Evolutionary conservation across 2,329 filamentous ascomycete genomes (phyloP).

Genomic region (Sporothrix dimorphospora): DNA sequence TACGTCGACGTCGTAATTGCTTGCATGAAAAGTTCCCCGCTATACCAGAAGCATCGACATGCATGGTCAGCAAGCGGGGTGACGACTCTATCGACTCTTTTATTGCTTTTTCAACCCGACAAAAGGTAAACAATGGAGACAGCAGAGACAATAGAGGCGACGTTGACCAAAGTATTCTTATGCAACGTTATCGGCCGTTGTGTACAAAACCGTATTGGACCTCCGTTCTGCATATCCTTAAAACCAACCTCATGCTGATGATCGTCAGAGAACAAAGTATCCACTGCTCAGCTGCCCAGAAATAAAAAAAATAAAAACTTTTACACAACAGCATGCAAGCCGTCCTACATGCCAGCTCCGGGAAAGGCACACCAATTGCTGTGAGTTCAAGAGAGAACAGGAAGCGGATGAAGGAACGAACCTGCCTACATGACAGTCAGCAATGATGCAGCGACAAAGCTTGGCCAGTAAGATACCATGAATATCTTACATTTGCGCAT

Average conservation of each 20-base stretch:
- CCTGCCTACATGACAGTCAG: not conserved
- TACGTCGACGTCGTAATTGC: not conserved
- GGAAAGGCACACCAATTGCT: slow-evolving; percentile 1
- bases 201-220: not conserved
- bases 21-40: not conserved
- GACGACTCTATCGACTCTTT: not conserved
- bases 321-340: not conserved
- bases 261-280: not conserved
- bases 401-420: not conserved
- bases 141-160: too few species aligned
- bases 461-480: not conserved
- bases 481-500: not conserved
- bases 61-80: not conserved
- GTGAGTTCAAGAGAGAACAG: not conserved
- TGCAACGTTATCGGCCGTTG: not conserved
- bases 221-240: not conserved
- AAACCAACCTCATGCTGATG: too few species aligned
- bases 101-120: not conserved
- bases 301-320: not conserved
- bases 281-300: not conserved
- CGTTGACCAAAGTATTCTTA: not conserved
- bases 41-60: slow-evolving; percentile 12
- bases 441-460: not conserved
- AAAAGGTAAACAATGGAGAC: not conserved
- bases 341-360: slow-evolving; percentile 1